Base-by-base conservation (phyloP, 495 filamentous ascomycete species). In the Mycothermus thermophilus region DNA sequence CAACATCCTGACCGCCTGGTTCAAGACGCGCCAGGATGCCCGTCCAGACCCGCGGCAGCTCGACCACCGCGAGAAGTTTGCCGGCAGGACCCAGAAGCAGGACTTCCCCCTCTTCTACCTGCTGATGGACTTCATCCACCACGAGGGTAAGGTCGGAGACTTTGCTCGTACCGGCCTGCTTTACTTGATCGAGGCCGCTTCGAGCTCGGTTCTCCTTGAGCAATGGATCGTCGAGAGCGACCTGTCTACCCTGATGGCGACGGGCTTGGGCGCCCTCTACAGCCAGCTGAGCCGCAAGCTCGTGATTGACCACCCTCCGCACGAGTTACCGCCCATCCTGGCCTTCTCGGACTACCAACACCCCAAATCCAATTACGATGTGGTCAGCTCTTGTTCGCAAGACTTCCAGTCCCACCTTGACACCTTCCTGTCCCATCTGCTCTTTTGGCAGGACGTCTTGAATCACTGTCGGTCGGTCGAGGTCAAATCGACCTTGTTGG, bases 371-470 rank as follows among this genome's bases (percentile, higher is more conserved):
- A 70, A 68, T 15, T 69, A 66, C 38, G 77, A 80, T 33, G 75
- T 80, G n/a, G 72, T 80, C 40, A 77, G 67, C 41, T 76, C 78
- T 9, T 78, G 69, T 38, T 77, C 79, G 34, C 47, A 66, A 11
- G 69, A 79, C 11, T 80, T 92, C 40, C 79, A 82, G 37, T 64
- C 71, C 5, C 78, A 93, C 44, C 72, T 97, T 58, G 79, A 85
- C 30, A 92, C 90, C 0, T 96, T 99, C 48, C 70, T 99, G 17
- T 93, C 90, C 10, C 88, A 95, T 48, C 65, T 99, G 10, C 60
- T 86, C 11, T 97, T 99, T 45, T 99, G 90, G 92, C 90, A 99
- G 49, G 90, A 99, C 55, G 83, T 93, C 11, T 68, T 99, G 30
- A 85, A 95, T 48, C 84, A 96, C 58, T 99, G 90, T 59, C 75